These are phyloP conservation scores for Fragilaria radians DNA, from an alignment of 108 stramenopile genomes.

Conservation along the genomic window DNA sequence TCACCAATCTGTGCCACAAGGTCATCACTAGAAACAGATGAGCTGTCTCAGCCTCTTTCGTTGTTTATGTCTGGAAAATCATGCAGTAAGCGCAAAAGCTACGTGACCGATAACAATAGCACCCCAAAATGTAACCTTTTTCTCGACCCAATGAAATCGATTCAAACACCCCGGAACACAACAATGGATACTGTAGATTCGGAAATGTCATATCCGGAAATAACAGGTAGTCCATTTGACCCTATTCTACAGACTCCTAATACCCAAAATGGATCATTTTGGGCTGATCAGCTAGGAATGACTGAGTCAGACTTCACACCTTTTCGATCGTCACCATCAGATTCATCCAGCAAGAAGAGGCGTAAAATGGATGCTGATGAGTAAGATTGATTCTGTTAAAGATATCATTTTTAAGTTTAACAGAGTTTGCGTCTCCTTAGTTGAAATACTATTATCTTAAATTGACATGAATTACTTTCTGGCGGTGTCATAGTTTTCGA, in stretches of 20 bases:
- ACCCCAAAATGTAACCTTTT: not conserved
- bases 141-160: not conserved
- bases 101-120: not conserved
- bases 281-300: not conserved
- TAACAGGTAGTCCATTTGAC: not conserved
- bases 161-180: not conserved
- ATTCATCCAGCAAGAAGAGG: not conserved
- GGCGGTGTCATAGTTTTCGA: conserved; percentile 75
- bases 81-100: not conserved
- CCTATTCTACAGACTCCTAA: not conserved
- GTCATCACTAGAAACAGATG: not conserved
- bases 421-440: no score
- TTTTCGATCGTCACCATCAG: not conserved
- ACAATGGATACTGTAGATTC: not conserved
- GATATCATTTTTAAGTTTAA: no score
- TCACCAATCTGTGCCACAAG: conserved; percentile 6
- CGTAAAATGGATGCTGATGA: not conserved
- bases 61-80: not conserved
- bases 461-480: conserved; percentile 35
- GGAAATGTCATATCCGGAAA: not conserved
- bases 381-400: no score
- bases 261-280: not conserved
- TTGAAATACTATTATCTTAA: not conserved
- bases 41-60: not conserved
- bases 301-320: not conserved